Evolutionary conservation across 2,329 filamentous ascomycete species (phyloP), one percentile per base, ranked within the genome.

Genomic region (Allantophomopsis lycopodina): DNA sequence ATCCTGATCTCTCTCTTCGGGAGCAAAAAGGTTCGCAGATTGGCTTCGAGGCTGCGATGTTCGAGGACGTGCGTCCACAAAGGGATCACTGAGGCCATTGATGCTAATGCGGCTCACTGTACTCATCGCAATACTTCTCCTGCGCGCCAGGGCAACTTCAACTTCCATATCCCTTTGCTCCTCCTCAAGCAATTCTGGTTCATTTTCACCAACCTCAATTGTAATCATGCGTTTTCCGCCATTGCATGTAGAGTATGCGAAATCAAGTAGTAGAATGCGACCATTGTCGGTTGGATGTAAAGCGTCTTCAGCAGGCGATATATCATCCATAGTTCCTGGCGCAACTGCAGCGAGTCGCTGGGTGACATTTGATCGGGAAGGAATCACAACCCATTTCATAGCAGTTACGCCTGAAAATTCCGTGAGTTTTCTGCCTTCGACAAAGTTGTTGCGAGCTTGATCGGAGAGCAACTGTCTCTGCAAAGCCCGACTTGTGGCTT

Each of bases 221-320:
- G 69, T 77, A 33, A 83, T 59, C 43, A 81, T 71, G 1, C 58
- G 60, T 41, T 66, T 65, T 34, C 60, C 56, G 3, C 79, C 80
- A 52, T 83, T 63, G 4, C 52, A 58, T 1, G 68, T 49, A 1
- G 68, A 62, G 48, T 82, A 82, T 46, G 79, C 72, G 55, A 89
- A 89, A 55, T 89, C 83, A 35, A 88, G 63, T 7, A 89, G 61
- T 8, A 73, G 71, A 34, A 91, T 63, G 44, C 83, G 71, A 12
- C 83, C 83, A 6, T 83, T 83, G 50, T 89, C 84, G n/a, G 84
- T 71, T 46, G 84, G 83, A 50, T 83, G 73, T 36, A 75, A 76
- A 47, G 86, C 82, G 46, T 85, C 78, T 41, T 84, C 79, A 12
- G 36, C 44, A 3, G 74, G 68, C 33, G 73, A 61, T 7, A 65